Conservation (phyloP, 2,329 filamentous ascomycete genomes). For the Geosmithia morbida region DNA sequence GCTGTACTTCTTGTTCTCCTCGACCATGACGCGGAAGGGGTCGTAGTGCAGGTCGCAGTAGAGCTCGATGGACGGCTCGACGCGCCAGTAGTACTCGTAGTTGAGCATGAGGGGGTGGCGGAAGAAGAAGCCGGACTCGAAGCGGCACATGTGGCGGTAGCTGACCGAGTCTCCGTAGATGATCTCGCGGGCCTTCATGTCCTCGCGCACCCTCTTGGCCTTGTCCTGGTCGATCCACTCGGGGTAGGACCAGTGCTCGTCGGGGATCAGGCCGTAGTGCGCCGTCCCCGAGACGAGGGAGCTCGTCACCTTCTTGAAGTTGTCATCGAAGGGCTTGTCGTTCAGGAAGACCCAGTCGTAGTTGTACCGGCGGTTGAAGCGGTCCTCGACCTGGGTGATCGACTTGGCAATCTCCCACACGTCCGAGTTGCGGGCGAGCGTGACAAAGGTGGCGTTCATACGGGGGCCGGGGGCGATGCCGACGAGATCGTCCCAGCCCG, state of each 20-base stretch:
- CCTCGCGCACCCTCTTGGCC: conserved; percentile 77
- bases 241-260: conserved; percentile 96
- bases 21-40: conserved; percentile 91
- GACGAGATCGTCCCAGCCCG: conserved; percentile 36
- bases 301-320: conserved; percentile 83
- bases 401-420: conserved; percentile 95
- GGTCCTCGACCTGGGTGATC: conserved; percentile 92
- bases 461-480: conserved; percentile 50
- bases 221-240: conserved; percentile 91
- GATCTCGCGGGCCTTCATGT: conserved; percentile 89
- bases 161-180: conserved; percentile 96
- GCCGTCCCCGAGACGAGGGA: conserved; percentile 87
- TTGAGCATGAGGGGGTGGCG: conserved; percentile 84
- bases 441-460: conserved; percentile 96
- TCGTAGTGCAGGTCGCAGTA: conserved; percentile 95
- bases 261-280: conserved; percentile 76
- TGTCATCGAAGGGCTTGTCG: conserved; percentile 83
- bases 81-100: conserved; percentile 99
- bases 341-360: conserved; percentile 99
- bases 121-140: conserved; percentile 99
- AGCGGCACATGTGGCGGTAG: conserved; percentile 99
- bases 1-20: conserved; percentile 96
- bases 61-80: conserved; percentile 92
- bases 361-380: conserved; percentile 92
- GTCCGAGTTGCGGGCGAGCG: conserved; percentile 82